phyloP scores from a whole-genome alignment of 805 yeast genomes.

The Yarrowia osloensis region DNA sequence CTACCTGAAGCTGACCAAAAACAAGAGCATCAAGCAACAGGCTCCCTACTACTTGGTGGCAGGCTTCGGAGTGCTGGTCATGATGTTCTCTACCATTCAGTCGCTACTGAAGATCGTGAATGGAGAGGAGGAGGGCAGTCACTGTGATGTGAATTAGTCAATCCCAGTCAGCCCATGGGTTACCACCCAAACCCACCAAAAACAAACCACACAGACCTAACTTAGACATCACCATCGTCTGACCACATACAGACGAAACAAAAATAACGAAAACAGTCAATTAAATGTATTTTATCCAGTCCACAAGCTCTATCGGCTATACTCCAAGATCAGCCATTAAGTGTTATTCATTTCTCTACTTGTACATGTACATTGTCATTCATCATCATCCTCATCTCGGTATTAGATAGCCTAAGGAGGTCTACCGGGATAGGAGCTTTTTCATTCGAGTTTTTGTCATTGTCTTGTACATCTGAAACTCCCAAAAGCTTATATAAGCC shows the following conservation, averaged over 20 bases:
- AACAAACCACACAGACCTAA: background rate
- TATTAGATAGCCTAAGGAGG: background rate
- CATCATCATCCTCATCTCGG: background rate
- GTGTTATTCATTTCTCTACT: background rate
- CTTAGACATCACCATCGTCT: background rate
- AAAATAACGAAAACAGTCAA: background rate
- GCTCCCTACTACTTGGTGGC: constrained; percentile 59
- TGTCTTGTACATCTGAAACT: no score
- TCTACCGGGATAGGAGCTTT: no score
- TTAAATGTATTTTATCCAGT: background rate
- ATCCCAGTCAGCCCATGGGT: no score
- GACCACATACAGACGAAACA: background rate
- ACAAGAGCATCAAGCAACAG: constrained; percentile 48
- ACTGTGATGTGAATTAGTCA: constrained; percentile 6
- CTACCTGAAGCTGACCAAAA: constrained; percentile 62
- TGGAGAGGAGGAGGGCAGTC: constrained; percentile 43
- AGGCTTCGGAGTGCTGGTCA: constrained; percentile 71
- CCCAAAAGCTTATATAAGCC: no score
- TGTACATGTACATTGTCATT: background rate
- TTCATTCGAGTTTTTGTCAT: no score
- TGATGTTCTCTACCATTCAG: constrained; percentile 79
- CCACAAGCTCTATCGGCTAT: background rate
- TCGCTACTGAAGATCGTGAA: constrained; percentile 55
- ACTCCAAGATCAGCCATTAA: background rate
- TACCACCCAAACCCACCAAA: background rate